Base-by-base conservation (phyloP, 1,139 yeast species). In the Debaryomyces singareniensis region DNA sequence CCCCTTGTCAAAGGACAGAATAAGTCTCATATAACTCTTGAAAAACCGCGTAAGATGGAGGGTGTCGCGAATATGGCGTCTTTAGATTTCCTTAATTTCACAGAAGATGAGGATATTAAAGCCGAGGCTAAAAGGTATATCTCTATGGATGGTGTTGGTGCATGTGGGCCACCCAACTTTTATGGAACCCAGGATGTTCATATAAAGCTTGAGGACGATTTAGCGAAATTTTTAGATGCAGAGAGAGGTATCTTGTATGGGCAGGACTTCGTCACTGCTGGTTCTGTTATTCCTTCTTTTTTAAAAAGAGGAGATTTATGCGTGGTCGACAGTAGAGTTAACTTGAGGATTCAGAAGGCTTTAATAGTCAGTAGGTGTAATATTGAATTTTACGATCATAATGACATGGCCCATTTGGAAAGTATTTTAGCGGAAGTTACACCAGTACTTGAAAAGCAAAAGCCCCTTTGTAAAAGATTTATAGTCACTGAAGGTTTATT, bases 81-180 rank as follows among this genome's bases (percentile, higher is more conserved):
- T 2, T 57, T 63, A 36, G 86, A 81, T 53, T 79, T 74, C 39
- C 65, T 86, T 44, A 70, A 73, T 44, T 61, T 83, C 50, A 70
- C 75, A 31, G 56, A 58, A 26, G 61, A 71, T 43, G 55, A 58
- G 12, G 51, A 41, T 12, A 64, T 87, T 24, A 64, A 63, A 35
- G 55, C 64, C n/a, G 71, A 67, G 12, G 87, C 91, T 4, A 67
- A 71, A 34, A 53, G 61, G 16, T 70, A 77, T 18, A 78, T 91
- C 37, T 64, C 67, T 28, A 66, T 68, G 34, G 77, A 83, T 35
- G 99, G 99, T 49, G 97, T 91, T 30, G 98, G 99, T 39, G 93
- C 97, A 1, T 91, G 99, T 65, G 96, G 97, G 16, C 97, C 99
- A 3, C 95, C 97, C 25, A 95, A 95, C 36, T 91, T 91, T 47